Base-by-base conservation (phyloP, 139 green algal genomes). In the Chlamydomonas schloesseri region DNA sequence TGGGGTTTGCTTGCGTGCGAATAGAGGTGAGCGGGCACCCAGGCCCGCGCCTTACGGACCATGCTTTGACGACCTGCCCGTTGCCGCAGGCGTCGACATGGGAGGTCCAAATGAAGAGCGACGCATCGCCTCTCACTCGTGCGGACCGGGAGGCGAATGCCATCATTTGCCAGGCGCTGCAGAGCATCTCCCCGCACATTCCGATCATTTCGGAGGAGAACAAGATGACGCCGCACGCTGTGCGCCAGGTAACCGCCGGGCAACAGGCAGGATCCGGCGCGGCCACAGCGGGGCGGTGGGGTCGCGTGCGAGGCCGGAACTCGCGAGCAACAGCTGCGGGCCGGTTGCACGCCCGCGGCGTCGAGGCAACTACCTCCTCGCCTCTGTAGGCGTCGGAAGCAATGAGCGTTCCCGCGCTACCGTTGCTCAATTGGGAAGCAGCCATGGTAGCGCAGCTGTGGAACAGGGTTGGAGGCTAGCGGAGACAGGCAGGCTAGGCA, bases 201-300 rank as follows among this genome's bases (percentile, higher is more conserved):
- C 96, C 96, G 50, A 98, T 98, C 81, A 91, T 98, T 15, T 96
- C 91, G 28, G 96, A 98, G 88, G 96, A 98, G 83, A 98, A 95
- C 70, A 91, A 90, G 50, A 71, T 93, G 65, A 73, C 93, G 67
- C 67, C 91, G 8, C 94, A 95, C 72, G 86, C 91, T 1, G 91
- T 95, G 4, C 89, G 95, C 65, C 93, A 97, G 91, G 93, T 94
- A 73, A 18, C 29, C n/a, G n/a, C n/a, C n/a, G n/a, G n/a, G n/a
- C n/a, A n/a, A n/a, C n/a, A n/a, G 42, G 42, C 42, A 50, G 42
- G 42, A 50, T 50, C 6, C 42, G 42, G 42, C 42, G 42, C 5
- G 42, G 42, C 42, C n/a, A 8, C 42, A 50, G 8, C 42, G 42
- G 42, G 42, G 5, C 42, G n/a, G n/a, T n/a, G n/a, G n/a, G n/a